Evolutionary conservation across 148 eudicot species (phyloP), one percentile per base, ranked within the genome.

Genomic region (Polygonum maritimum): DNA sequence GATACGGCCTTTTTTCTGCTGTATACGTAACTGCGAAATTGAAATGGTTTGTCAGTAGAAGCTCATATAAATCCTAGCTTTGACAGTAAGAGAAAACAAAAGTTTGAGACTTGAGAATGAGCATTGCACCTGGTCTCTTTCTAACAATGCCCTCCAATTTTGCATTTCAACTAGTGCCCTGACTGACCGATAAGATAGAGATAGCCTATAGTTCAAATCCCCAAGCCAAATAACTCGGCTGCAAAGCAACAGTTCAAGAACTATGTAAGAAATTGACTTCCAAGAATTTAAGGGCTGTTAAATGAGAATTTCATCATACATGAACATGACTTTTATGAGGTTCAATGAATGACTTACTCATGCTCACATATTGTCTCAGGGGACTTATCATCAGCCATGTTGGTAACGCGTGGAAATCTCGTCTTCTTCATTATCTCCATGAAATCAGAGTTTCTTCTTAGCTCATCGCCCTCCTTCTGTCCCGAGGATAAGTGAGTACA

Each of bases 221-320:
- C 98, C 98, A 40, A 94, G 96, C 98, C 98, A 95, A 74, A 95
- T 90, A 76, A 95, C 80, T 76, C 96, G 98, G 84, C 98, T 95
- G 81, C 49, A 77, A 74, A n/a, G 38, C 31, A 58, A 52, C n/a
- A 52, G 4, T 6, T 15, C 7, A 16, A 0, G 4, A 4, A 7
- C 0, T 12, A 14, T 36, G 72, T 69, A 57, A 21, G 2, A 9
- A 0, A 36, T 44, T 44, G 9, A 6, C 8, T 6, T 44, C 0
- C 0, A 44, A 26, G 36, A 35, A 35, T 22, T 63, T 14, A 44
- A 44, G 11, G 47, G 16, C 22, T 63, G 13, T 31, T 67, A 11
- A 67, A 33, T 14, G 41, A 31, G 16, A 15, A 26, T 65, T 16
- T 22, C 18, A 31, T 67, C 16, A 67, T 26, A 31, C 71, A 60